Conservation (phyloP, 345 rosid species). For the Angophora floribunda region DNA sequence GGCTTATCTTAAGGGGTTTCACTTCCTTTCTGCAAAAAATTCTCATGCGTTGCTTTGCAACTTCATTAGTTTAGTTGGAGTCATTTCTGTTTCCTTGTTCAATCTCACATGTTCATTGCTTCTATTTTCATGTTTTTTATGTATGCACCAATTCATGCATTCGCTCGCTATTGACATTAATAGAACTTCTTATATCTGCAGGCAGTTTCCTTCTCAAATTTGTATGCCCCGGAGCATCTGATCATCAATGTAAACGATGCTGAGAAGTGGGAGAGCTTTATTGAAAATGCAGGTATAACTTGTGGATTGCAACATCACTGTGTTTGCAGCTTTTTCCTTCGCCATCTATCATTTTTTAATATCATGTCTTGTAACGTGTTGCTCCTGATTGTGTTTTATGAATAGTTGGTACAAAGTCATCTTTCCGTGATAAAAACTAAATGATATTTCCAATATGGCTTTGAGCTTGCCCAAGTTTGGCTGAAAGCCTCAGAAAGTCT, state of each 20-base stretch:
- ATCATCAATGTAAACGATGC: constrained; percentile 83
- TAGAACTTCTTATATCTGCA: accelerated
- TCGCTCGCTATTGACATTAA: background rate
- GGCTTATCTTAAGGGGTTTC: background rate
- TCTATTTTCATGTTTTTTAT: background rate
- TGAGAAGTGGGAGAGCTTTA: constrained; percentile 76
- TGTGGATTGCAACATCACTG: background rate
- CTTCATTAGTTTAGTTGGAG: background rate
- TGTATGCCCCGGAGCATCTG: constrained; percentile 94
- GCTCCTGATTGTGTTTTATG: too few species aligned
- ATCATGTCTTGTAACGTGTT: background rate
- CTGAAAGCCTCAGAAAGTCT: background rate
- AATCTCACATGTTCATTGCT: background rate
- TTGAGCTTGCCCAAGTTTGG: background rate
- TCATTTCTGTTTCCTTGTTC: background rate
- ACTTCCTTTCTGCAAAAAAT: background rate
- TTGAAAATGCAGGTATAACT: constrained; percentile 77
- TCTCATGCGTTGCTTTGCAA: accelerated
- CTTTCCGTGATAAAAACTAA: background rate
- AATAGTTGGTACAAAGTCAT: background rate
- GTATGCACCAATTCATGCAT: accelerated
- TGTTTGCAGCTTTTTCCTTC: background rate
- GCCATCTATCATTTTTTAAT: background rate
- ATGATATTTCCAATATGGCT: background rate
- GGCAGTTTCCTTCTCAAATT: constrained; percentile 78